A percentile compares a stretch with the other conserved stretches of the same genome.
Evolutionary conservation across 768 basidiomycete species (phyloP).

Genomic region (Myochromella boudieri): DNA sequence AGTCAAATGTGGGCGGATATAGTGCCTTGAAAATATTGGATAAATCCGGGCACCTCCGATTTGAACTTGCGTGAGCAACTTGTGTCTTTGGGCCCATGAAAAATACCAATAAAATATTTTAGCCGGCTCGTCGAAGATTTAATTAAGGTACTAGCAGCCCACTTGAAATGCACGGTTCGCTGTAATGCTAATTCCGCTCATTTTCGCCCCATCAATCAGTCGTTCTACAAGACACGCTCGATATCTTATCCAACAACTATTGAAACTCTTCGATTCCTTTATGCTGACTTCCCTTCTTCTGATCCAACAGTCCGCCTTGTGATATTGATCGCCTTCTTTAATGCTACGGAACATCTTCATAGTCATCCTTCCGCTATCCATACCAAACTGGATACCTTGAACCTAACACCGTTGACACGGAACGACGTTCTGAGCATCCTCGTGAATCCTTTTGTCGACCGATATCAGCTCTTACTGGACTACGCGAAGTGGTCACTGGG

Average conservation of each 20-base stretch:
- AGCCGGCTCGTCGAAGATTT: slow-evolving; percentile 62
- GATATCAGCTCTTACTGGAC: slow-evolving; percentile 47
- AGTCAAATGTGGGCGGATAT: slow-evolving; percentile 68
- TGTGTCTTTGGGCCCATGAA: too few relatives aligned
- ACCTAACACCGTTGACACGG: slow-evolving; percentile 53
- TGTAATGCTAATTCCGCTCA: slow-evolving; percentile 9
- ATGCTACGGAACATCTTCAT: slow-evolving; percentile 35
- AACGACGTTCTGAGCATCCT: slow-evolving; percentile 64
- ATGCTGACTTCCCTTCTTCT: slow-evolving; percentile 62
- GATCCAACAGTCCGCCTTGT: slow-evolving; percentile 65
- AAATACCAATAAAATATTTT: too few relatives aligned
- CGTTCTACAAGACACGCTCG: slow-evolving; percentile 69
- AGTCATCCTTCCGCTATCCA: slow-evolving; percentile 35
- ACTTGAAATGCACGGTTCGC: too few relatives aligned
- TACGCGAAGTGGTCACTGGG: slow-evolving; percentile 42
- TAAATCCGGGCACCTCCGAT: slow-evolving; percentile 63
- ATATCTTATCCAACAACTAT: slow-evolving; percentile 50
- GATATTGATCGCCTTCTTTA: slow-evolving; percentile 70
- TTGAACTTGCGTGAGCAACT: slow-evolving; percentile 63
- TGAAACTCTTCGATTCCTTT: slow-evolving; percentile 59
- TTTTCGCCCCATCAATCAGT: slow-evolving; percentile 34
- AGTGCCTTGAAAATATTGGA: slow-evolving; percentile 66
- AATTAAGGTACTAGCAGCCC: slow-evolving; percentile 49
- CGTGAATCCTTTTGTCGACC: slow-evolving; percentile 69
- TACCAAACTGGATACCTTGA: slow-evolving; percentile 53